Evolutionary conservation across 306 rosid genomes (phyloP), one percentile per base, ranked within the genome.

Genomic region (Gastrolobium villosum): DNA sequence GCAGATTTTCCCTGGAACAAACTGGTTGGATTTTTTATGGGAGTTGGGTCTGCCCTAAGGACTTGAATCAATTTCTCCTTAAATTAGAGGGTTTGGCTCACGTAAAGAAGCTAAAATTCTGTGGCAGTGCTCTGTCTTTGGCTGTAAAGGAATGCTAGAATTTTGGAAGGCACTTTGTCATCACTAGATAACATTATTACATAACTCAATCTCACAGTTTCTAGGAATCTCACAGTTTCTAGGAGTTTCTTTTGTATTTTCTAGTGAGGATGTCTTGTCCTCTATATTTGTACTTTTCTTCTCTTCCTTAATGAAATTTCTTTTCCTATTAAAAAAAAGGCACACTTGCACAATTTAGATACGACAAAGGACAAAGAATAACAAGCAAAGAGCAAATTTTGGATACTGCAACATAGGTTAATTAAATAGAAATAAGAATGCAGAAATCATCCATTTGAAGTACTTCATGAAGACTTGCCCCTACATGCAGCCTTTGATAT

Each of bases 371-470:
- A 60, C 35, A 37, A 11, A 14, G 32, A 56, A 43, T 11, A 34
- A 15, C 2, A 49, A 26, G 34, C 41, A 40, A 13, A 53, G 26
- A 50, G 62, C 11, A 71, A 45, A 37, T 26, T 79, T 30, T 64
- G 46, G 4, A 64, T 53, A 52, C 26, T 15, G 44, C 68, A 26
- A 50, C 49, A 62, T 70, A 59, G 65, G 14, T 28, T 39, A 74
- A 15, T 34, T 44, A 34, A 41, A 56, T 7, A 62, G 20, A 53
- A 13, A 53, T 6, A 40, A 11, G 50, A 81, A 57, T 54, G 76
- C 46, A 48, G 43, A 67, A 62, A 74, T 46, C 41, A 40, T 28
- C 30, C 73, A 71, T 20, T 64, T 73, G 74, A 65, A 46, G 45
- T 4, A 65, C 64, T 26, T 77, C 74, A 73, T 30, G n/a, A 37